Percentiles rank a stretch among this genome's conserved stretches.
Conservation (phyloP, 768 basidiomycete genomes). For the Amanita rimosa region DNA sequence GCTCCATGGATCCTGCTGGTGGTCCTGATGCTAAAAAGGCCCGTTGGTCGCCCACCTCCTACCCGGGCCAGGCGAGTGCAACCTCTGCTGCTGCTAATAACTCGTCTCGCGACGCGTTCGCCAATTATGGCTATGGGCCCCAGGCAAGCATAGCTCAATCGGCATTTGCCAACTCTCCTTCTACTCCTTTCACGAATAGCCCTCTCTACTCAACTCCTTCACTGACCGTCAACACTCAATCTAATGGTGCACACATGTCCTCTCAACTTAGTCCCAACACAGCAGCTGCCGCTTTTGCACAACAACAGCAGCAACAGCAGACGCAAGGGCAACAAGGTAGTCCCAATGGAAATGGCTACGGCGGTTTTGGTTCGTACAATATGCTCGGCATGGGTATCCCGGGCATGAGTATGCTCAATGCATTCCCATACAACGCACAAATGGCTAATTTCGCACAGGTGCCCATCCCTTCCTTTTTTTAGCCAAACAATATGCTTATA, state of each 20-base stretch:
- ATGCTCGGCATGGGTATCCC: slow-evolving; percentile 79
- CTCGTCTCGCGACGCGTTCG: slow-evolving; percentile 58
- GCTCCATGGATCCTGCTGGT: slow-evolving; percentile 75
- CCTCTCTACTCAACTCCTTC: slow-evolving; percentile 67
- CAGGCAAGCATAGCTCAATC: slow-evolving; percentile 54
- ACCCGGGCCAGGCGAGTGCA: slow-evolving; percentile 26
- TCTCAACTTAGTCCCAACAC: slow-evolving; percentile 63
- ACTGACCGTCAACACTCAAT: slow-evolving; percentile 53
- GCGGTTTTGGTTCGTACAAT: slow-evolving; percentile 55
- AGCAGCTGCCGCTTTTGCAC: slow-evolving; percentile 38
- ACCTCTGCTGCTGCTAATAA: slow-evolving; percentile 19
- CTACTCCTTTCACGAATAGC: slow-evolving; percentile 37
- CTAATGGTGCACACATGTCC: slow-evolving; percentile 38
- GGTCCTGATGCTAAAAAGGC: slow-evolving; percentile 86
- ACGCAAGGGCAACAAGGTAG: slow-evolving; percentile 32
- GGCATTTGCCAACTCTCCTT: slow-evolving; percentile 37
- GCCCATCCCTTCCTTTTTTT: slow-evolving; percentile 7
- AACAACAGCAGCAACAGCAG: slow-evolving; percentile 33
- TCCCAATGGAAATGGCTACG: slow-evolving; percentile 40
- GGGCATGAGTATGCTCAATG: slow-evolving; percentile 58
- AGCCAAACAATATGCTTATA: slow-evolving; percentile 9
- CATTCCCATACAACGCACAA: slow-evolving; percentile 62
- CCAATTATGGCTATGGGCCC: slow-evolving; percentile 81
- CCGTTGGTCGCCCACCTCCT: slow-evolving; percentile 71
- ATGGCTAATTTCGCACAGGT: slow-evolving; percentile 65